phyloP scores from a whole-genome alignment of 495 filamentous ascomycete genomes.

The Aspergillus affinis region DNA sequence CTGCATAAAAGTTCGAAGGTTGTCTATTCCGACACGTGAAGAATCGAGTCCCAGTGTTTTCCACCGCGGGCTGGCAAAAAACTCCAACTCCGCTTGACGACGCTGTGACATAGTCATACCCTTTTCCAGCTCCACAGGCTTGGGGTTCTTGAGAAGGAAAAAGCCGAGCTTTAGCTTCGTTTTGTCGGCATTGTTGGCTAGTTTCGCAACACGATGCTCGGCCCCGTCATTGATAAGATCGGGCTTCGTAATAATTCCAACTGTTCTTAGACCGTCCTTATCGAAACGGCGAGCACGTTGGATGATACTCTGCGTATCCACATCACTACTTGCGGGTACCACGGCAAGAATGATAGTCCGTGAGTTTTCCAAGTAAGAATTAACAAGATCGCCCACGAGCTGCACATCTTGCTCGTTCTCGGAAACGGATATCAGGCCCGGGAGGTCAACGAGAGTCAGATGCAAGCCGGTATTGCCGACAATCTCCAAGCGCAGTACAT shows the following conservation, averaged over 20 bases:
- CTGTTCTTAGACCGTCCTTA: conserved; percentile 42
- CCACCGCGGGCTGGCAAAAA: conserved; percentile 25
- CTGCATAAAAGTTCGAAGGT: conserved; percentile 24
- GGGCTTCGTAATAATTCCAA: conserved; percentile 58
- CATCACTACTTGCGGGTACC: conserved; percentile 50
- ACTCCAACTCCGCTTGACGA: conserved; percentile 11
- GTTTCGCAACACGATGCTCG: conserved; percentile 28
- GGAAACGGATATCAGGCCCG: conserved; percentile 41
- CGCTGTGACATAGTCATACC: conserved; percentile 13
- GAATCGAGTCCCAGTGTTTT: conserved; percentile 17
- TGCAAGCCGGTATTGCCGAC: conserved; percentile 49
- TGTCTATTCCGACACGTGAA: conserved; percentile 24
- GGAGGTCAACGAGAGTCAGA: conserved; percentile 57
- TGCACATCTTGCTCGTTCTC: conserved; percentile 31
- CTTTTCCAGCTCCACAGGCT: conserved; percentile 19
- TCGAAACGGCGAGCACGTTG: conserved; percentile 45
- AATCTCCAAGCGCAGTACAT: conserved; percentile 55
- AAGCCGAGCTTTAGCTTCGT: conserved; percentile 47
- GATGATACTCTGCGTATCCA: conserved; percentile 51
- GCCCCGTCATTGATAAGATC: conserved; percentile 41
- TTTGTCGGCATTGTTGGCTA: conserved; percentile 42
- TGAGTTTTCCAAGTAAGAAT: conserved; percentile 32
- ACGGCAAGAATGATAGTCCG: conserved; percentile 38
- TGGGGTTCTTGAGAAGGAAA: conserved; percentile 44
- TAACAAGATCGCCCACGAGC: conserved; percentile 27